Base-by-base conservation (phyloP, 768 basidiomycete genomes). In the Kwoniella heveanensis region DNA sequence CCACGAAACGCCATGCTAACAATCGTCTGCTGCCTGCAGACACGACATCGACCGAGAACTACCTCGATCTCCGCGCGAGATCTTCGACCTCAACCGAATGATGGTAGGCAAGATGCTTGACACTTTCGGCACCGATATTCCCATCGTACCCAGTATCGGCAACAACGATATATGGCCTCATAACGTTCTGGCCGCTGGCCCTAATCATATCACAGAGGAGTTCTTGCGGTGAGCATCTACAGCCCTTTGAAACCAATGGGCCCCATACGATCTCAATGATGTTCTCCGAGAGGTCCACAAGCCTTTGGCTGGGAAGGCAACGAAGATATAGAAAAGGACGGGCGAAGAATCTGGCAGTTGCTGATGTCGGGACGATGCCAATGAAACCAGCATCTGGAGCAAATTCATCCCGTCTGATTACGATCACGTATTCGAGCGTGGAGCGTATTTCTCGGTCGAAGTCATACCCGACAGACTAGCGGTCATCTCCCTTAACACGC, bases 161-260 rank as follows among this genome's bases (percentile, higher is more conserved):
- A 94, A 94, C 80, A 94, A 94, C 79, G 92, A 94, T 82, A 85
- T 94, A 53, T 92, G 90, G 86, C 91, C 82, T 15, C 82, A 82
- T 51, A 82, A 82, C 59, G 79, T 82, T 47, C 67, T 82, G 60
- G 78, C 74, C 17, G 67, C 81, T 26, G 82, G 82, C 17, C 81
- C 80, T 1, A 79, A 65, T 65, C 49, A 62, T 15, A 64, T 81
- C 61, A 80, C 76, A 5, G 84, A 84, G 66, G 86, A 86, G 75
- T 90, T 87, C 77, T 81, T 87, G 15, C 84, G 85, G 90, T 91
- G 74, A 69, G 86, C 81, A n/a, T n/a, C n/a, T n/a, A n/a, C n/a
- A n/a, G n/a, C n/a, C n/a, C n/a, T n/a, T n/a, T n/a, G n/a, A n/a
- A n/a, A n/a, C n/a, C n/a, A n/a, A n/a, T n/a, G n/a, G n/a, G n/a